Percentiles rank a stretch among this genome's conserved stretches.
These are phyloP conservation scores for Lithohypha guttulata DNA, from an alignment of 2,329 filamentous ascomycete genomes.

Conservation along the genomic window DNA sequence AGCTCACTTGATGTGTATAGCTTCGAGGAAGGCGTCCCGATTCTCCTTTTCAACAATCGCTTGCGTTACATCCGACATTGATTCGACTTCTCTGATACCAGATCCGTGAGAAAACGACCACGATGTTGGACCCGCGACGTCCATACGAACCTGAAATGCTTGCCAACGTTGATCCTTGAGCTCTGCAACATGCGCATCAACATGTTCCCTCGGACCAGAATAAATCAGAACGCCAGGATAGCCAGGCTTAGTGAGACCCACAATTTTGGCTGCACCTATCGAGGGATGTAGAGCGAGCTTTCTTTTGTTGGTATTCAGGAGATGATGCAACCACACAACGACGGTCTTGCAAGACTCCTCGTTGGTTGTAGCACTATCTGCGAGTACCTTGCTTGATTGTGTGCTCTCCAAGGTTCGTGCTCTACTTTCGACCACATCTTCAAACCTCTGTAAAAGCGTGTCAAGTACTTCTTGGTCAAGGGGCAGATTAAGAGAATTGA, in stretches of 20 bases:
- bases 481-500: conserved; percentile 4
- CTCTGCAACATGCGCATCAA: conserved; percentile 16
- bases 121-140: conserved; percentile 7
- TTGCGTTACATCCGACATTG: conserved; percentile 17
- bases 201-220: conserved; percentile 12
- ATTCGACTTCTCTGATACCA: conserved; percentile 17
- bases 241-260: conserved; percentile 19
- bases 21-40: conserved; percentile 12
- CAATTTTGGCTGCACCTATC: not conserved
- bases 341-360: conserved; percentile 12
- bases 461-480: conserved; percentile 15
- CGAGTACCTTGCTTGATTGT: not conserved
- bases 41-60: conserved; percentile 11
- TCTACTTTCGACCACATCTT: conserved; percentile 8
- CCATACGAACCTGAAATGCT: conserved; percentile 17
- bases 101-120: conserved; percentile 13
- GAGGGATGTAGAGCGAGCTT: conserved; percentile 14
- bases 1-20: conserved; percentile 1
- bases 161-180: conserved; percentile 17
- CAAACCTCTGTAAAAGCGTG: conserved; percentile 12
- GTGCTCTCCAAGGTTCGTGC: not conserved
- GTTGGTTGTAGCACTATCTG: not conserved
- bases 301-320: conserved; percentile 18
- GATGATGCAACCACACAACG: conserved; percentile 20
- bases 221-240: conserved; percentile 19